phyloP scores from a whole-genome alignment of 2,329 filamentous ascomycete species.

The Zopfia rhizophila region DNA sequence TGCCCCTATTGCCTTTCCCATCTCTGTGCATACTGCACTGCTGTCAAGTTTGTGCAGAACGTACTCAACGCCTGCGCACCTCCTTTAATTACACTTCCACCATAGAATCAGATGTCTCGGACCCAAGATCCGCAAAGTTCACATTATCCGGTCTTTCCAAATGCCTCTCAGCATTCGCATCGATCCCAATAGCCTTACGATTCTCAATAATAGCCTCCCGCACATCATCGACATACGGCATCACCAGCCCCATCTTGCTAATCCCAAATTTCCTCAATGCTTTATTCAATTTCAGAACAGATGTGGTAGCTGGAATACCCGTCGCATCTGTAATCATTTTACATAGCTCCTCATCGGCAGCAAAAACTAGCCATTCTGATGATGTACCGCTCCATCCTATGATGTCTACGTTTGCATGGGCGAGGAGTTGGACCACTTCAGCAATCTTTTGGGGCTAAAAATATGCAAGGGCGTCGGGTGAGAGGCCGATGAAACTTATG shows the following conservation, averaged over 20 bases:
- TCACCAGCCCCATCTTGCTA: conserved; percentile 52
- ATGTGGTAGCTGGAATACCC: conserved; percentile 54
- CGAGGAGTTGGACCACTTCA: conserved; percentile 39
- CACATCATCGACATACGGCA: conserved; percentile 56
- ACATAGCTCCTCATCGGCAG: conserved; percentile 53
- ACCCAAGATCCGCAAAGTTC: conserved; percentile 49
- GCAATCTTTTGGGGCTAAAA: conserved; percentile 42
- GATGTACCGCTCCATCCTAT: conserved; percentile 47
- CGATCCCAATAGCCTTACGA: conserved; percentile 47
- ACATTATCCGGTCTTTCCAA: conserved; percentile 51
- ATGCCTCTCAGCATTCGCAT: conserved; percentile 42
- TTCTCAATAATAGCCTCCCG: conserved; percentile 51
- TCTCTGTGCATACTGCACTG: conserved; percentile 49
- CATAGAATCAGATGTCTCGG: conserved; percentile 40
- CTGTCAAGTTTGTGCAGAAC: conserved; percentile 58
- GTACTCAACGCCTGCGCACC: conserved; percentile 50
- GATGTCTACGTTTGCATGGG: conserved; percentile 38
- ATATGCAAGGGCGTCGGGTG: conserved; percentile 41
- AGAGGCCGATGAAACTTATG: conserved; percentile 53
- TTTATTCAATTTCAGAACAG: conserved; percentile 54
- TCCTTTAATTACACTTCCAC: conserved; percentile 38
- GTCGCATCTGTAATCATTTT: conserved; percentile 49
- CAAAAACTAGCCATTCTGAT: conserved; percentile 41
- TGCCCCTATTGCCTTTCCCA: conserved; percentile 54
- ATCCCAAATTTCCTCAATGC: conserved; percentile 38